phyloP scores from a whole-genome alignment of 2,329 filamentous ascomycete genomes.

The Lecanicillium sp. region DNA sequence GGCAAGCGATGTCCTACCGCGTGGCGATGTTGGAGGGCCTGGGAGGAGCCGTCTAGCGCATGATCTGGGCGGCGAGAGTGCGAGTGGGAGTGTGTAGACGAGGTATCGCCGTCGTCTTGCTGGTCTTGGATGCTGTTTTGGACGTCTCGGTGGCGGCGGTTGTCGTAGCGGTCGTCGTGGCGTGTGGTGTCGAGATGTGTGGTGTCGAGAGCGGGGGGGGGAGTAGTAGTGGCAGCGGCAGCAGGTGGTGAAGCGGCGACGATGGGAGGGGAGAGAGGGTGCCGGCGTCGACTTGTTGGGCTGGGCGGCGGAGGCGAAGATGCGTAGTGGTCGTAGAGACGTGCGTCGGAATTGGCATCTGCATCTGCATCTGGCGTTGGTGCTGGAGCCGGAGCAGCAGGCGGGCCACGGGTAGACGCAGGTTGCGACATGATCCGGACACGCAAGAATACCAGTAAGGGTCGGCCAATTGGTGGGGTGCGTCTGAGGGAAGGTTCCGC shows the following conservation, averaged over 20 bases:
- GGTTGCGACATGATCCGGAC: conserved; percentile 13
- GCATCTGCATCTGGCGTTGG: background rate
- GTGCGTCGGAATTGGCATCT: background rate
- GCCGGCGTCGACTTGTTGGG: conserved; percentile 7
- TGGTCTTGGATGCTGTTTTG: no score
- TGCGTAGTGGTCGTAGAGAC: background rate
- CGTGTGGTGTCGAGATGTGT: no score
- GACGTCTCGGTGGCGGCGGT: no score
- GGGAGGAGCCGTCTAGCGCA: no score
- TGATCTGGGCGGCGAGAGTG: no score
- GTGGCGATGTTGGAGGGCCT: background rate
- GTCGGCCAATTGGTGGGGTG: conserved; percentile 7
- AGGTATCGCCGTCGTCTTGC: no score
- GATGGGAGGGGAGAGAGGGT: conserved; percentile 1
- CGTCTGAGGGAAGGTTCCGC: background rate
- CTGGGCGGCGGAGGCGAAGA: conserved; percentile 5
- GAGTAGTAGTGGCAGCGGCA: background rate
- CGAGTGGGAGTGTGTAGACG: no score
- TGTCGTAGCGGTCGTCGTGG: no score
- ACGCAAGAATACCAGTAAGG: conserved; percentile 2
- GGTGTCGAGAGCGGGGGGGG: no score
- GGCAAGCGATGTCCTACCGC: background rate
- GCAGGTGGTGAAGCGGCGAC: background rate
- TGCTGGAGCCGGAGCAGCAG: background rate
- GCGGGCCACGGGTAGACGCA: conserved; percentile 1